Evolutionary conservation across 176 grass and related monocot species (phyloP).

Genomic region (Thalia dealbata): DNA sequence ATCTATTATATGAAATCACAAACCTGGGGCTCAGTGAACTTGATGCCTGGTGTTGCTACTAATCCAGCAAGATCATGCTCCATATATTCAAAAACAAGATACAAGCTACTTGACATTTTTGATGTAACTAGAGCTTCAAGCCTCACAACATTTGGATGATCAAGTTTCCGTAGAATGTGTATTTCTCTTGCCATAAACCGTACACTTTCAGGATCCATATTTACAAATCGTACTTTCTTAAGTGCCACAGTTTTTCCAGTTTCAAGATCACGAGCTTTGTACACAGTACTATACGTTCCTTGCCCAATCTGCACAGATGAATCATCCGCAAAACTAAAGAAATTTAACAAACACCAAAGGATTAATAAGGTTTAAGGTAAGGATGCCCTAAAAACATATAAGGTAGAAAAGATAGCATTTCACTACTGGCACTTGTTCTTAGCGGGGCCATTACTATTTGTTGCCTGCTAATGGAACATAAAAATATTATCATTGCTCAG

Average conservation of each 20-base stretch:
- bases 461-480: background rate
- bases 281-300: conserved; percentile 96
- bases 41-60: conserved; percentile 79
- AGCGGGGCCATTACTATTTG: no score
- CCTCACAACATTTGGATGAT: conserved; percentile 90
- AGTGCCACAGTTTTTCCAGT: conserved; percentile 93
- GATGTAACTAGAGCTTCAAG: conserved; percentile 97
- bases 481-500: background rate
- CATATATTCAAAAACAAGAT: conserved; percentile 99
- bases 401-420: background rate
- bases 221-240: conserved; percentile 97
- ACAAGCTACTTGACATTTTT: conserved; percentile 84
- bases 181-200: conserved; percentile 99
- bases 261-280: conserved; percentile 89
- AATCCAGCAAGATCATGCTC: conserved; percentile 92
- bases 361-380: background rate
- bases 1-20: conserved; percentile 1
- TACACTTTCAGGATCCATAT: conserved; percentile 92
- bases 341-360: background rate
- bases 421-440: background rate
- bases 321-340: background rate
- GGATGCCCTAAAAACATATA: background rate
- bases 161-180: conserved; percentile 83
- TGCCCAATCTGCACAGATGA: conserved; percentile 71
- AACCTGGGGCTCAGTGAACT: conserved; percentile 92